phyloP scores from a whole-genome alignment of 768 basidiomycete genomes.

The Coprinellus aureogranulatus region DNA sequence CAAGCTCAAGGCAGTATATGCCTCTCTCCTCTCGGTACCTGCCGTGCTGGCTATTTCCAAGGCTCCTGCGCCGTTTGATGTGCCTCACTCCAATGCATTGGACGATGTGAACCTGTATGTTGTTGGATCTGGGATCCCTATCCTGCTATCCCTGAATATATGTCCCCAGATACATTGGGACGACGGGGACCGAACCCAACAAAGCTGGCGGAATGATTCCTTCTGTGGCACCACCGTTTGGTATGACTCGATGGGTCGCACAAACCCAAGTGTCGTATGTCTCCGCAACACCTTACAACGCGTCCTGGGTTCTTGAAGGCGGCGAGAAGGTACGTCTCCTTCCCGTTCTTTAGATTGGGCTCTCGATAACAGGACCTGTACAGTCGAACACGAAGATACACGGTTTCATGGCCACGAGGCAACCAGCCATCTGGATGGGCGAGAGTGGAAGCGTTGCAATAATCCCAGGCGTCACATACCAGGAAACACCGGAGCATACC shows the following conservation, averaged over 20 bases:
- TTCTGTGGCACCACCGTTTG: conserved; percentile 73
- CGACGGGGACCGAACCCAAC: conserved; percentile 68
- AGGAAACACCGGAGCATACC: conserved; percentile 34
- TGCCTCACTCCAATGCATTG: too few species aligned
- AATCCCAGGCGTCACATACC: conserved; percentile 48
- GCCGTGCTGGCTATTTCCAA: too few species aligned
- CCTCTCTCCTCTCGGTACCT: too few species aligned
- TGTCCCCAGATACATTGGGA: conserved; percentile 58
- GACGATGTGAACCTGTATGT: too few species aligned
- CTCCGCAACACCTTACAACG: conserved; percentile 68
- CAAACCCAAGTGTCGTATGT: conserved; percentile 77
- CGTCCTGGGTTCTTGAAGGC: conserved; percentile 7
- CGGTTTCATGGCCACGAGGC: conserved; percentile 78
- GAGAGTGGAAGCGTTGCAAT: conserved; percentile 66
- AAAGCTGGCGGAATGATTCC: conserved; percentile 79
- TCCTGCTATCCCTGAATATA: too few species aligned
- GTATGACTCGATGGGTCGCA: conserved; percentile 84
- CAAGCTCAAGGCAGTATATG: too few species aligned
- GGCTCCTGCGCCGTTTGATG: too few species aligned
- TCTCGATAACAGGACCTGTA: background rate
- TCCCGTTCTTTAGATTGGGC: background rate
- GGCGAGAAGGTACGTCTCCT: background rate
- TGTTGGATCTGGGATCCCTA: too few species aligned
- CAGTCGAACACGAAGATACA: conserved; percentile 40
- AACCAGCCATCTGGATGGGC: conserved; percentile 90